Percentiles rank a stretch among this genome's conserved stretches.
Conservation (phyloP, 805 yeast species). For the Diddensiella transvaalensis region DNA sequence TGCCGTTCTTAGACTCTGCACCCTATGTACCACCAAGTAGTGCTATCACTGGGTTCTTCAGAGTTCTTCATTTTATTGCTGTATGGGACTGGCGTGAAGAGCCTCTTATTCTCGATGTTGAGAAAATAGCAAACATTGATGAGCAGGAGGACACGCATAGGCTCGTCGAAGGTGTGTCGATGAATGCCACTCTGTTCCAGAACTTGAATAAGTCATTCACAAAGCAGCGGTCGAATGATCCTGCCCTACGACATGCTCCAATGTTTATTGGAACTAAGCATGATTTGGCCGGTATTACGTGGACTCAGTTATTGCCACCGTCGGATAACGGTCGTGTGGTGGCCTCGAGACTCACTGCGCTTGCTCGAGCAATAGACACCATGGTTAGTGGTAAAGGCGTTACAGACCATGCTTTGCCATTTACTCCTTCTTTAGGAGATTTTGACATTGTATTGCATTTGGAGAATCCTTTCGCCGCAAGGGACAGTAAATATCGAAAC, state of each 20-base stretch:
- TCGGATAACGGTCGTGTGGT: slow-evolving; percentile 56
- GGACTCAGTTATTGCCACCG: slow-evolving; percentile 59
- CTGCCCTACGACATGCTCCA: slow-evolving; percentile 73
- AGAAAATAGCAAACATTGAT: slow-evolving; percentile 30
- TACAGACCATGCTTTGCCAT: slow-evolving; percentile 39
- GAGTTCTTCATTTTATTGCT: slow-evolving; percentile 65
- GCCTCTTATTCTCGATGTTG: slow-evolving; percentile 74
- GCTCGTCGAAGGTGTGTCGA: slow-evolving; percentile 32
- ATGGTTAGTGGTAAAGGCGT: slow-evolving; percentile 35
- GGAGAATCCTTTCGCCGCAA: slow-evolving; percentile 42
- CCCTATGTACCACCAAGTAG: slow-evolving; percentile 83
- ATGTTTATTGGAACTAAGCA: slow-evolving; percentile 78
- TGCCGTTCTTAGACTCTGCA: slow-evolving; percentile 80
- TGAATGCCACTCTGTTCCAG: slow-evolving; percentile 61
- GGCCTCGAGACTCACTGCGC: slow-evolving; percentile 82
- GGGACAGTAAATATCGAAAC: slow-evolving; percentile 35
- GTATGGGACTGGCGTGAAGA: slow-evolving; percentile 95
- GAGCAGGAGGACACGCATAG: slow-evolving; percentile 16
- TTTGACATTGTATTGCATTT: slow-evolving; percentile 75
- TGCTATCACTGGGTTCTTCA: slow-evolving; percentile 74
- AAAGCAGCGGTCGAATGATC: slow-evolving; percentile 72
- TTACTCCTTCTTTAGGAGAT: slow-evolving; percentile 79
- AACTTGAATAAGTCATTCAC: slow-evolving; percentile 60
- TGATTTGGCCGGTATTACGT: slow-evolving; percentile 82
- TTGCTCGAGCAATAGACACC: slow-evolving; percentile 70